Evolutionary conservation across 768 basidiomycete genomes (phyloP).

Genomic region (Russula sp.): DNA sequence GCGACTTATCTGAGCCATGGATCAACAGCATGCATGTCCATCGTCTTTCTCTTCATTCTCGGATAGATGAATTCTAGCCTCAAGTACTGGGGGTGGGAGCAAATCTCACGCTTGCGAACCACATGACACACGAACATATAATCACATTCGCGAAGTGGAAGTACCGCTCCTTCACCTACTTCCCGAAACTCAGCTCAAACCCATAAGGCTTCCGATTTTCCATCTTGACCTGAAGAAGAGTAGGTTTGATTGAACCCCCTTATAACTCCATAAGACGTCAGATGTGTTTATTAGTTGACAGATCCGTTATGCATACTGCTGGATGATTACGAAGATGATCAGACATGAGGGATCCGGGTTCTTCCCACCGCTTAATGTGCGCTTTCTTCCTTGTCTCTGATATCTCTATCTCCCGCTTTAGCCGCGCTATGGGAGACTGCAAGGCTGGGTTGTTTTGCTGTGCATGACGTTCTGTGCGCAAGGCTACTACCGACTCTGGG

Average conservation of each 20-base stretch:
- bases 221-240: background rate
- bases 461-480: background rate
- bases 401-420: background rate
- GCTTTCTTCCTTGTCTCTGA: background rate
- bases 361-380: background rate
- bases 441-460: background rate
- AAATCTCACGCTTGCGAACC: conserved; percentile 1
- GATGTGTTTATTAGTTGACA: background rate
- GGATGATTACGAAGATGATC: background rate
- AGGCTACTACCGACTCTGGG: background rate
- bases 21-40: background rate
- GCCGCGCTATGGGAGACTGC: background rate
- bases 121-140: background rate
- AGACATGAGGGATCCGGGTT: background rate
- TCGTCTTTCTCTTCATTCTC: background rate
- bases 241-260: background rate
- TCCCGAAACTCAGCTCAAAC: background rate
- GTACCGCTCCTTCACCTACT: background rate
- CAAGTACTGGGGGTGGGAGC: background rate
- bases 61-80: too few relatives aligned
- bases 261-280: background rate
- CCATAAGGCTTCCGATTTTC: background rate
- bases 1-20: background rate
- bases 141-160: background rate
- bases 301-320: background rate